Evolutionary conservation across 768 basidiomycete species (phyloP).

Genomic region (Piloderma croceum): DNA sequence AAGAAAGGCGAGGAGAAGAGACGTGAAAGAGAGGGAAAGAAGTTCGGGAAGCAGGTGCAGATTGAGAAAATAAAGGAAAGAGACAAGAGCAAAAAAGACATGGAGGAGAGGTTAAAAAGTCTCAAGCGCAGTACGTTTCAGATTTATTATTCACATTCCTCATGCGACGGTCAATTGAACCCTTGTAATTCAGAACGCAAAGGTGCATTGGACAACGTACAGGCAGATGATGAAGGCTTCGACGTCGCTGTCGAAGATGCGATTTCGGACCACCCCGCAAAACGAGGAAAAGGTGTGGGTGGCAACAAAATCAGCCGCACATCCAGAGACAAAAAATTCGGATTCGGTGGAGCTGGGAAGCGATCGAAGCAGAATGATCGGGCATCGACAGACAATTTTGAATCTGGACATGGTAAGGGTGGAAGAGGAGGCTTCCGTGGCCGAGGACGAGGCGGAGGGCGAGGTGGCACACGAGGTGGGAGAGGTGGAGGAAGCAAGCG

Average conservation of each 20-base stretch:
- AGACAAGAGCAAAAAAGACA: conserved; percentile 84
- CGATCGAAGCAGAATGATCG: conserved; percentile 78
- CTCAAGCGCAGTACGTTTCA: conserved; percentile 79
- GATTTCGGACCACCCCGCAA: conserved; percentile 63
- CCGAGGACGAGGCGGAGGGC: conserved; percentile 22
- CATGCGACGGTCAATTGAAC: neutral
- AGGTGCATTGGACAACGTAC: conserved; percentile 66
- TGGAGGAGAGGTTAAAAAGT: conserved; percentile 79
- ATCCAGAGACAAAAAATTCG: conserved; percentile 74
- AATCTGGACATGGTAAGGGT: conserved; percentile 26
- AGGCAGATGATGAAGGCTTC: conserved; percentile 63
- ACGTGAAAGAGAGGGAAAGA: conserved; percentile 91
- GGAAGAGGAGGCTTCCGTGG: conserved; percentile 27
- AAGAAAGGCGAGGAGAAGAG: conserved; percentile 90
- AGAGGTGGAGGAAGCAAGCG: conserved; percentile 39
- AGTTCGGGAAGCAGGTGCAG: conserved; percentile 98
- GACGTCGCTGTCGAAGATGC: conserved; percentile 91
- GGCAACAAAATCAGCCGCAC: conserved; percentile 45
- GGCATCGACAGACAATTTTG: conserved; percentile 76
- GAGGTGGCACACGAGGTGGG: conserved; percentile 21
- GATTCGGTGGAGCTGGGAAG: conserved; percentile 66
- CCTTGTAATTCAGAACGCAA: conserved; percentile 60
- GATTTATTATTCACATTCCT: neutral
- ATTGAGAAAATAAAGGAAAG: conserved; percentile 90
- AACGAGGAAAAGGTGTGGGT: conserved; percentile 35